Evolutionary conservation across 179 eudicot species (phyloP).

Genomic region (Actinidia arguta): DNA sequence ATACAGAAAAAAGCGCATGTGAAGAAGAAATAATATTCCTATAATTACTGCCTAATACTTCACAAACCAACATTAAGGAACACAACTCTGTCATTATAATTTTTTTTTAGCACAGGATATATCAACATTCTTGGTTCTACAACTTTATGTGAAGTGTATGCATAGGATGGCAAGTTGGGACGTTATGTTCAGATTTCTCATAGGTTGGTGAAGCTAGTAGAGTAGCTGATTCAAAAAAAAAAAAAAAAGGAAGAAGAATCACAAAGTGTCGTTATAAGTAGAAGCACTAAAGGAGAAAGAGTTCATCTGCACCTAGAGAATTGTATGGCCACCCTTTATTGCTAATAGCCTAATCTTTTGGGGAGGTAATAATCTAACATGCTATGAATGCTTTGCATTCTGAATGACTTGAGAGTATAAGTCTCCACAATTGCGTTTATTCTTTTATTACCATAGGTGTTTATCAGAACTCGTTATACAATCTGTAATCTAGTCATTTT

Average conservation of each 20-base stretch:
- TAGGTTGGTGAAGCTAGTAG: not conserved
- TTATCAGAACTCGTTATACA: not conserved
- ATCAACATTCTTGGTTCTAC: not conserved
- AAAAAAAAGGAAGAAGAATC: not conserved
- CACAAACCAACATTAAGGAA: not conserved
- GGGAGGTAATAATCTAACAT: not conserved
- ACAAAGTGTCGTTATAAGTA: not conserved
- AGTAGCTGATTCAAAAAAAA: not conserved
- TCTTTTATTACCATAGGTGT: not conserved
- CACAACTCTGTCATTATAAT: not conserved
- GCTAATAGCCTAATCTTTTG: not conserved
- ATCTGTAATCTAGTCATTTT: not conserved
- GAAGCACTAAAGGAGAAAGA: not conserved
- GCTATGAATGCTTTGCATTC: not conserved
- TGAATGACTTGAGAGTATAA: not conserved
- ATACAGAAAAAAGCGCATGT: not conserved
- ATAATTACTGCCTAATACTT: not conserved
- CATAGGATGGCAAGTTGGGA: not conserved
- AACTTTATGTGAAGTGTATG: not conserved
- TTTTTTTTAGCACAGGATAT: too few relatives aligned
- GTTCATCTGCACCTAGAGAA: constrained; percentile 4
- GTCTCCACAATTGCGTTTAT: not conserved
- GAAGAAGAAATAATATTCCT: not conserved
- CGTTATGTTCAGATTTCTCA: not conserved
- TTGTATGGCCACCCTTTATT: not conserved